phyloP scores from a whole-genome alignment of 805 yeast genomes.

The Komagataella pastoris region DNA sequence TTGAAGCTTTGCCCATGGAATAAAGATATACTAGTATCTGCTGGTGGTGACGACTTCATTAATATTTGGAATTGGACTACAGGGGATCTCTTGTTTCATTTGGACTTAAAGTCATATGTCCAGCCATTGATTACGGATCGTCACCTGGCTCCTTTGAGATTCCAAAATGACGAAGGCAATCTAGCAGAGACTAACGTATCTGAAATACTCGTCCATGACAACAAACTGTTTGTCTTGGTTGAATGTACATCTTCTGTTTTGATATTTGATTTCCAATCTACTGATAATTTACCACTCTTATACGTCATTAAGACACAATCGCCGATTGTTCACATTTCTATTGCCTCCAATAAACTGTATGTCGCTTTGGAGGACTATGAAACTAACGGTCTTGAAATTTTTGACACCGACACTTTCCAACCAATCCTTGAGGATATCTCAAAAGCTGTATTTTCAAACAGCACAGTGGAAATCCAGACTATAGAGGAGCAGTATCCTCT shows the following conservation, averaged over 20 bases:
- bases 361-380: slow-evolving; percentile 13
- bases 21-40: slow-evolving; percentile 48
- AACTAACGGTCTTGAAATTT: slow-evolving; percentile 9
- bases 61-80: slow-evolving; percentile 70
- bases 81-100: slow-evolving; percentile 31
- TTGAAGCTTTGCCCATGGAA: slow-evolving; percentile 43
- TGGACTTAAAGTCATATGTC: slow-evolving; percentile 26
- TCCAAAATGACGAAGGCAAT: slow-evolving; percentile 35
- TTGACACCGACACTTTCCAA: slow-evolving; percentile 13
- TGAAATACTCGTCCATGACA: slow-evolving; percentile 16
- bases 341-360: slow-evolving; percentile 7
- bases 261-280: slow-evolving; percentile 18
- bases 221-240: slow-evolving; percentile 26
- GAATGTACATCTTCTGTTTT: slow-evolving; percentile 34
- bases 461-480: slow-evolving; percentile 18
- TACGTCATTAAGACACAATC: slow-evolving; percentile 16
- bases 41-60: slow-evolving; percentile 80
- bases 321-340: slow-evolving; percentile 13
- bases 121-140: slow-evolving; percentile 33
- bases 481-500: slow-evolving; percentile 26
- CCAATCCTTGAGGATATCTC: slow-evolving; percentile 12
- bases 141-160: slow-evolving; percentile 55
- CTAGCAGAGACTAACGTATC: slow-evolving; percentile 38
- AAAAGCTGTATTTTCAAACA: slow-evolving; percentile 10
- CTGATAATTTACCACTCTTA: slow-evolving; percentile 16